These are phyloP conservation scores for Areca catechu DNA, from an alignment of 176 grass and related monocot genomes.

Conservation along the genomic window DNA sequence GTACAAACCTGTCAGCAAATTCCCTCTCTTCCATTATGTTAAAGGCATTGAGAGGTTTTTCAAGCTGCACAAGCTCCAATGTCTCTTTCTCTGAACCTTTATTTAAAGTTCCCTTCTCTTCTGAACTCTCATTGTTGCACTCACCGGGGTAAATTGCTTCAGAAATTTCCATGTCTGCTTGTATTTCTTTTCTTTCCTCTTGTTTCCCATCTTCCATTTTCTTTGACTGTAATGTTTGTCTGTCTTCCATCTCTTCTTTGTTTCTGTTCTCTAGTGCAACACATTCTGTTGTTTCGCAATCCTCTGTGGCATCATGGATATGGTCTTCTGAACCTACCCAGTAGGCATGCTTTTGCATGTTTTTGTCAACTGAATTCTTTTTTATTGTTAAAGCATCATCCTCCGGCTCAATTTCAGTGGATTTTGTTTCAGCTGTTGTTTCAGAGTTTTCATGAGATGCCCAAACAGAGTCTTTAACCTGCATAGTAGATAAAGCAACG, in stretches of 20 bases:
- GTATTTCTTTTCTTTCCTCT: no score
- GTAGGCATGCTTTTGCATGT: neutral
- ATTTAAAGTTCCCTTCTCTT: no score
- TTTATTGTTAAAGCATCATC: neutral
- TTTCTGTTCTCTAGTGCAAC: neutral
- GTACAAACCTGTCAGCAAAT: no score
- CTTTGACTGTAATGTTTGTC: no score
- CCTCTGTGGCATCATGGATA: constrained; percentile 10
- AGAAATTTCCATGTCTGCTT: no score
- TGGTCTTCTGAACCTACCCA: constrained; percentile 10
- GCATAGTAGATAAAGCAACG: neutral
- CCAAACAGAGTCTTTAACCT: constrained; percentile 6
- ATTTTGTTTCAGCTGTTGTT: neutral
- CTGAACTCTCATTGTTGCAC: no score
- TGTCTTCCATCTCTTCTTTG: neutral
- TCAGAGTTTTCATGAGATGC: neutral
- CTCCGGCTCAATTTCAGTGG: neutral
- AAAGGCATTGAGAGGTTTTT: no score
- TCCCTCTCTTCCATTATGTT: no score
- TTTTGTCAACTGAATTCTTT: neutral
- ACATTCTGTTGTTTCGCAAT: neutral
- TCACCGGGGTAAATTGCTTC: no score
- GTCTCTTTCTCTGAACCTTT: no score
- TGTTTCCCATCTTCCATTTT: no score
- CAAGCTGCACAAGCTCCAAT: no score